Evolutionary conservation across 2,329 filamentous ascomycete species (phyloP).

Genomic region (Monilinia fructicola): DNA sequence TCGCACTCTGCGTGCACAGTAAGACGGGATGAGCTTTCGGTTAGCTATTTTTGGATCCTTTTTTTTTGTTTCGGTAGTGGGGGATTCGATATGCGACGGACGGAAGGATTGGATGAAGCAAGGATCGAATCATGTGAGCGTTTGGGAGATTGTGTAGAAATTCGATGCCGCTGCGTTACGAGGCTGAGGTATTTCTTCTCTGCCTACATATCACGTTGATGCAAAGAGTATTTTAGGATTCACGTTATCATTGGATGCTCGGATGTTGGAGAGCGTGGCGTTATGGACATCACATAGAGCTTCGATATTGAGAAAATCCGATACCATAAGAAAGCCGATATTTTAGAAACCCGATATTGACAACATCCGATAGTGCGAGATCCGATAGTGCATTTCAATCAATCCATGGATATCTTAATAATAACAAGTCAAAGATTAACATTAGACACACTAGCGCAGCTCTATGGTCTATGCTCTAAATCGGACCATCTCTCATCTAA

Average conservation of each 20-base stretch:
- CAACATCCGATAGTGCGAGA: too few relatives aligned
- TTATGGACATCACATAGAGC: too few relatives aligned
- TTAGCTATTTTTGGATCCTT: conserved; percentile 11
- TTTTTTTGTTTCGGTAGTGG: neutral
- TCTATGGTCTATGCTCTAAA: conserved; percentile 20
- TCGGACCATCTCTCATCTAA: neutral
- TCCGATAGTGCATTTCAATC: neutral
- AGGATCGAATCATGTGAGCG: neutral
- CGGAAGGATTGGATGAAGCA: neutral
- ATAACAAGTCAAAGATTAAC: neutral
- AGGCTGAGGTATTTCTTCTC: neutral
- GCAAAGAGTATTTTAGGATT: neutral
- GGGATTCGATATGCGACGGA: conserved; percentile 7
- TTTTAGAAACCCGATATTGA: too few relatives aligned
- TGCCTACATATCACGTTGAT: neutral
- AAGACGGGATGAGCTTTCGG: conserved; percentile 43
- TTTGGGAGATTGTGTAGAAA: neutral
- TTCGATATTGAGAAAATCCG: too few relatives aligned
- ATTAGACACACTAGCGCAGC: conserved; percentile 16
- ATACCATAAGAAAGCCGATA: too few relatives aligned
- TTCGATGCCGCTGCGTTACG: neutral
- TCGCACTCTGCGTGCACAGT: conserved; percentile 78
- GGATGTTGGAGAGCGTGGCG: neutral
- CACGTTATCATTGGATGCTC: neutral
- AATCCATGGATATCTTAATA: too few relatives aligned